These are phyloP conservation scores for Beta macrorhiza DNA, from an alignment of 179 eudicot genomes.

Conservation along the genomic window DNA sequence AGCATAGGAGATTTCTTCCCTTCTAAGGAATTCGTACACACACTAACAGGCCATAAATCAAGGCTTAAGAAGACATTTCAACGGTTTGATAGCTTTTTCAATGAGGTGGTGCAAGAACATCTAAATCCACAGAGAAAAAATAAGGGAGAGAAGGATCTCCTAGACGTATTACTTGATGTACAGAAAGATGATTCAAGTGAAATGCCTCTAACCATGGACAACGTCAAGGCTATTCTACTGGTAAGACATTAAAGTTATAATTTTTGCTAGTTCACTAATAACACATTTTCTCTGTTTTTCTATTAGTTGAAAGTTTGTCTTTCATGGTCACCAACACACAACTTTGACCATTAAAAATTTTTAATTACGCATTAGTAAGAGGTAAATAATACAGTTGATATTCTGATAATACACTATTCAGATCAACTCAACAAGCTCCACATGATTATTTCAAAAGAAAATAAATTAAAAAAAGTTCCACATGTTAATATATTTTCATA, in stretches of 20 bases:
- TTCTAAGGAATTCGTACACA: constrained; percentile 39
- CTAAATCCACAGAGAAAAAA: constrained; percentile 1
- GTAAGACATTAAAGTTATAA: constrained; percentile 25
- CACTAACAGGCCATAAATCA: constrained; percentile 36
- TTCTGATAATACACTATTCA: too few species aligned
- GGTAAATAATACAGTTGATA: too few species aligned
- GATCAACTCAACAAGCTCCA: too few species aligned
- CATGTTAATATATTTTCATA: too few species aligned
- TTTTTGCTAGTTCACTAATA: background rate
- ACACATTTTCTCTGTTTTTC: too few species aligned
- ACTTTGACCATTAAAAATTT: too few species aligned
- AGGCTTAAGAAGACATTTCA: constrained; percentile 37
- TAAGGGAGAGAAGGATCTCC: constrained; percentile 36
- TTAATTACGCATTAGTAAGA: too few species aligned
- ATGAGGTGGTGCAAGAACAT: constrained; percentile 33
- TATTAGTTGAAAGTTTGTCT: too few species aligned
- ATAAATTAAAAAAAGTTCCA: too few species aligned
- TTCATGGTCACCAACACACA: too few species aligned
- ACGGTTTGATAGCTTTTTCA: constrained; percentile 35
- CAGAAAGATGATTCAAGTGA: constrained; percentile 28
- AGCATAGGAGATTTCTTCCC: constrained; percentile 45
- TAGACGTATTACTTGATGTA: constrained; percentile 39
- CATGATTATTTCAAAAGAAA: too few species aligned
- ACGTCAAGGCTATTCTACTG: constrained; percentile 49
- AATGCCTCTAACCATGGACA: constrained; percentile 34